Percentiles rank a stretch among this genome's conserved stretches.
Evolutionary conservation across 148 eudicot species (phyloP).

Genomic region (Chenopodium album): DNA sequence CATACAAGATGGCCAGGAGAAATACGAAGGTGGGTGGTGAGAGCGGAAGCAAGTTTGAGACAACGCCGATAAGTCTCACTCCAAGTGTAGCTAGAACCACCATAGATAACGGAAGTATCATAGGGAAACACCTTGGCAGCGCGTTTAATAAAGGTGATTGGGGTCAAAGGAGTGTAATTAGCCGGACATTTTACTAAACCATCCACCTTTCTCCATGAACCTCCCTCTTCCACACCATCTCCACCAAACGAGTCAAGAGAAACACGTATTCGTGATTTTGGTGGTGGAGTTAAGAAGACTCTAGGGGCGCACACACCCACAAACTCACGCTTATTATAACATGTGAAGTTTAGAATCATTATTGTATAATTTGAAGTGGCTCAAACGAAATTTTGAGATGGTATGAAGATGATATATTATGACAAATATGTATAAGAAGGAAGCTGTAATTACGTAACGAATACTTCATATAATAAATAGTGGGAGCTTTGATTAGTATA

Average conservation of each 20-base stretch:
- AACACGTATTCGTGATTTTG: neutral
- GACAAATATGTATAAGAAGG: too few relatives aligned
- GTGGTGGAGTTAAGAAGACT: neutral
- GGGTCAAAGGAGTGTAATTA: conserved; percentile 34
- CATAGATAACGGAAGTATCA: conserved; percentile 35
- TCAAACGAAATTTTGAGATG: too few relatives aligned
- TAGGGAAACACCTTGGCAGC: conserved; percentile 40
- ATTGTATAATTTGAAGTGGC: too few relatives aligned
- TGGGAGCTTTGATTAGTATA: too few relatives aligned
- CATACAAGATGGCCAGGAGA: conserved; percentile 40
- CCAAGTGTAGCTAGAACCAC: conserved; percentile 28
- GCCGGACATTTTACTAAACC: conserved; percentile 39
- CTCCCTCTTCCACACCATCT: neutral
- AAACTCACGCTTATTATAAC: neutral
- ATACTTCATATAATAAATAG: too few relatives aligned
- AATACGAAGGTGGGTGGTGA: conserved; percentile 23
- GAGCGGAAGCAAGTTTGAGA: conserved; percentile 40
- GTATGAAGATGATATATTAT: too few relatives aligned
- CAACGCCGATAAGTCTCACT: conserved; percentile 37
- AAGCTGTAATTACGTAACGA: too few relatives aligned
- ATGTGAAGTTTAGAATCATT: neutral
- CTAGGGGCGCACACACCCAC: neutral
- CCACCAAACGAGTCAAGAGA: neutral
- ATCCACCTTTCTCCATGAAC: conserved; percentile 8
- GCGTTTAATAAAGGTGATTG: conserved; percentile 40